phyloP scores from a whole-genome alignment of 2,329 filamentous ascomycete genomes.

The Cladosporium sp. region DNA sequence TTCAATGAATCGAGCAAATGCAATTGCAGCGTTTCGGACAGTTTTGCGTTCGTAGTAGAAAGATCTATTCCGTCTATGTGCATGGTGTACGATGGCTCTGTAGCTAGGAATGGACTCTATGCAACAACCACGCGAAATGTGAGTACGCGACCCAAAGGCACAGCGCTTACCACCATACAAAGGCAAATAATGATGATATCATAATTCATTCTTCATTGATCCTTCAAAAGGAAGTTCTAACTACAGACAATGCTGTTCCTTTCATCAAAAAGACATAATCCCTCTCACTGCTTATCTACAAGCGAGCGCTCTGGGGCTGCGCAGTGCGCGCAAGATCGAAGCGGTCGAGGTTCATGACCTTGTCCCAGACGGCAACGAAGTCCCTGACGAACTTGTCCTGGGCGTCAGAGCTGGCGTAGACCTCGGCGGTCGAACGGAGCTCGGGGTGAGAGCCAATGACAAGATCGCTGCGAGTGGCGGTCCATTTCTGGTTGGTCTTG shows the following conservation, averaged over 20 bases:
- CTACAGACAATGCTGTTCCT: background rate
- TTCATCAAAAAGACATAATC: background rate
- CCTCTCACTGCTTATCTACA: constrained; percentile 14
- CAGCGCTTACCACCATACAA: no score
- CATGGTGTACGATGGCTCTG: no score
- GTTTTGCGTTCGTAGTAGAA: no score
- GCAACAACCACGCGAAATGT: no score
- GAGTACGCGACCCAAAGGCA: no score
- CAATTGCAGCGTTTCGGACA: no score
- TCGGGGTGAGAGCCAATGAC: constrained; percentile 74
- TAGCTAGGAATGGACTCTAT: no score
- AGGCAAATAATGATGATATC: no score
- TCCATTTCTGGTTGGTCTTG: constrained; percentile 68
- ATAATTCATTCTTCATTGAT: constrained; percentile 14
- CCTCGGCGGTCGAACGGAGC: constrained; percentile 68
- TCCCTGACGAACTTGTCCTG: constrained; percentile 67
- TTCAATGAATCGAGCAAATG: no score
- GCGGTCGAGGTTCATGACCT: constrained; percentile 73
- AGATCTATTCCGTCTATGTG: no score
- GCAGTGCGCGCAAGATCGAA: constrained; percentile 54
- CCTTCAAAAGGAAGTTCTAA: constrained; percentile 2
- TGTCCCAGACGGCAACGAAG: constrained; percentile 70
- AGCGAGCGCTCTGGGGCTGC: constrained; percentile 19
- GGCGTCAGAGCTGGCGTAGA: constrained; percentile 64
- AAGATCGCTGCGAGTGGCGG: constrained; percentile 66